phyloP scores from a whole-genome alignment of 1,284 basidiomycete genomes.

The Coniferiporia sulphurascens region DNA sequence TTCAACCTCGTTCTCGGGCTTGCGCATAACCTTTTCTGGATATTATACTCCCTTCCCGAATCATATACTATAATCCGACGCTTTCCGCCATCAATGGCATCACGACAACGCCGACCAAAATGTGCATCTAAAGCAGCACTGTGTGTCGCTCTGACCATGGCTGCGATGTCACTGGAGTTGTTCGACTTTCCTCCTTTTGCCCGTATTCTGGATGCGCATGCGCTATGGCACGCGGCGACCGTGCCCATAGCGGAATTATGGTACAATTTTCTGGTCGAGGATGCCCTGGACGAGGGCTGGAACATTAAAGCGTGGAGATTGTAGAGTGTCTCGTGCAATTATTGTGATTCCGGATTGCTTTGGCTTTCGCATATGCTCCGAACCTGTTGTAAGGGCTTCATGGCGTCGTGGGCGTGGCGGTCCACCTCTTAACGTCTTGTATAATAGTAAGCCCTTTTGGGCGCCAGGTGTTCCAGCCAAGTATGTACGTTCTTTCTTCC shows the following conservation, averaged over 20 bases:
- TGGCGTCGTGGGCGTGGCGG: too few relatives aligned
- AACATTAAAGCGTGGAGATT: slow-evolving; percentile 14
- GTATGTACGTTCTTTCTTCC: too few relatives aligned
- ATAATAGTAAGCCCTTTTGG: too few relatives aligned
- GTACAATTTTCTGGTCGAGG: slow-evolving; percentile 78
- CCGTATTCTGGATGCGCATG: slow-evolving; percentile 86
- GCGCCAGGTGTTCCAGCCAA: too few relatives aligned
- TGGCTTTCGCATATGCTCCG: too few relatives aligned
- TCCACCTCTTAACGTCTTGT: too few relatives aligned
- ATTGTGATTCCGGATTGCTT: too few relatives aligned
- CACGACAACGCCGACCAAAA: slow-evolving; percentile 45
- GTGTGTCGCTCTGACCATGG: slow-evolving; percentile 69
- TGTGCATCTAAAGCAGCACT: slow-evolving; percentile 52
- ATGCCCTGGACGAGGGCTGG: slow-evolving; percentile 54
- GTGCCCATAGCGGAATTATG: slow-evolving; percentile 76
- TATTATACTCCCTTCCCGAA: slow-evolving; percentile 62
- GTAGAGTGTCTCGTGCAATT: neutral
- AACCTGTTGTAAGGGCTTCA: too few relatives aligned
- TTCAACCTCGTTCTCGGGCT: slow-evolving; percentile 80
- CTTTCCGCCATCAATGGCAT: slow-evolving; percentile 41
- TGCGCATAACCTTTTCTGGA: slow-evolving; percentile 84
- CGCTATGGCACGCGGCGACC: slow-evolving; percentile 91
- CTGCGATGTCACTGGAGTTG: slow-evolving; percentile 80
- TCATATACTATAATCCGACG: slow-evolving; percentile 44
- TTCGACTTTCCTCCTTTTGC: slow-evolving; percentile 87